phyloP scores from a whole-genome alignment of 768 basidiomycete genomes.

The Tylopilus cervinicoccineus region DNA sequence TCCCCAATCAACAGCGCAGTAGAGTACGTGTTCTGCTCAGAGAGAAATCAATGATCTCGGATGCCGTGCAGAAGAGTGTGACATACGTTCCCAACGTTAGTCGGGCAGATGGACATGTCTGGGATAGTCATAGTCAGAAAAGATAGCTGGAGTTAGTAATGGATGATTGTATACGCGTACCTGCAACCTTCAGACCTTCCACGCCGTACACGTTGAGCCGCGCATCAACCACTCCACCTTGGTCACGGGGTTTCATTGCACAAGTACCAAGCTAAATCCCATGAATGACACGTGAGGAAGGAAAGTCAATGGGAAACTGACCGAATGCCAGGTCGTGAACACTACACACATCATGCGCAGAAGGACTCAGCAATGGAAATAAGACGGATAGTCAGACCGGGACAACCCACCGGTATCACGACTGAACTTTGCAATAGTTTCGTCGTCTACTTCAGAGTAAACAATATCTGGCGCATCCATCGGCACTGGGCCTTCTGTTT shows the following conservation, averaged over 20 bases:
- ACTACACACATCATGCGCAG: neutral
- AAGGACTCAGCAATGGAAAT: neutral
- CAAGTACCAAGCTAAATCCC: slow-evolving; percentile 71
- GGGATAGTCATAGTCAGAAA: neutral
- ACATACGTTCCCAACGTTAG: slow-evolving; percentile 22
- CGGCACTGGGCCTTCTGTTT: slow-evolving; percentile 16
- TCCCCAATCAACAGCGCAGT: too few species aligned
- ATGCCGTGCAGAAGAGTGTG: neutral
- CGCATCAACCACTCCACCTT: slow-evolving; percentile 61
- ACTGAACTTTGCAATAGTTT: slow-evolving; percentile 27
- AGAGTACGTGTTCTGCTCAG: slow-evolving; percentile 38
- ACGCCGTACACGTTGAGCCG: slow-evolving; percentile 62
- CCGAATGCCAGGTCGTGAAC: slow-evolving; percentile 12
- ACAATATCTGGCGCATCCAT: slow-evolving; percentile 29
- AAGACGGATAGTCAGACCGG: too few species aligned
- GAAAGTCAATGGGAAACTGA: neutral
- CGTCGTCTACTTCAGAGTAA: slow-evolving; percentile 34
- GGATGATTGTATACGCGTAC: too few species aligned
- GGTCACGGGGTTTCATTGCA: slow-evolving; percentile 59
- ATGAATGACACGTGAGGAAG: too few species aligned
- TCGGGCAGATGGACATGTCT: slow-evolving; percentile 38
- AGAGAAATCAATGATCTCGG: neutral
- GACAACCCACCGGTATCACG: slow-evolving; percentile 15
- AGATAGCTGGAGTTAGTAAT: too few species aligned
- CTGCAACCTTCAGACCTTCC: slow-evolving; percentile 55